Evolutionary conservation across 208 protist species (phyloP).

Genomic region (Herpetomonas tarakana): DNA sequence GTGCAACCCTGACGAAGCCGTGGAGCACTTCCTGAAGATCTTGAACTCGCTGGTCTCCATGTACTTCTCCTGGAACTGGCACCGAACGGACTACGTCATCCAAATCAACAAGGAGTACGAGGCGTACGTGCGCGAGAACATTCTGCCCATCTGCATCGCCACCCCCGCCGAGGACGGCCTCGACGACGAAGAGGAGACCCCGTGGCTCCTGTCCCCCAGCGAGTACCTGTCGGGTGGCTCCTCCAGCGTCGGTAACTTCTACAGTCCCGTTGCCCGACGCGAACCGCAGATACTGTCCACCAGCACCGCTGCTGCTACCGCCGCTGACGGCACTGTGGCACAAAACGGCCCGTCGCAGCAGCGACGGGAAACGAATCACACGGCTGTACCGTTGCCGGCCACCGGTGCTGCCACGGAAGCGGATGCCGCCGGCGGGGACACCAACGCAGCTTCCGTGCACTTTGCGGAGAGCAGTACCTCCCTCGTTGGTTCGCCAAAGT

Average conservation of each 20-base stretch:
- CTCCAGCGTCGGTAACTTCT: constrained; percentile 7
- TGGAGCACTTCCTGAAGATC: constrained; percentile 74
- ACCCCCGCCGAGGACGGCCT: constrained; percentile 49
- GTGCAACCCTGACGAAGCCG: constrained; percentile 47
- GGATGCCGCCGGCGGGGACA: background rate
- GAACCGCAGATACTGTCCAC: background rate
- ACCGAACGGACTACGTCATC: constrained; percentile 74
- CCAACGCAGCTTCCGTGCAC: background rate
- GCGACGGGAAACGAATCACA: background rate
- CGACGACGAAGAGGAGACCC: constrained; percentile 43
- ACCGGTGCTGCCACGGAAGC: background rate
- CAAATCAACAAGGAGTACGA: constrained; percentile 86
- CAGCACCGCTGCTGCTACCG: no score
- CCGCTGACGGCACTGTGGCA: no score
- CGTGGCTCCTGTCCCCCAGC: constrained; percentile 31
- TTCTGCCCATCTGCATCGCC: constrained; percentile 66
- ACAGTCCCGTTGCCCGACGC: background rate
- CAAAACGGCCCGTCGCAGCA: no score
- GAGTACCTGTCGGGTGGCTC: constrained; percentile 11
- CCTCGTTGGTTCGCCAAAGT: background rate
- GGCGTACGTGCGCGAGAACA: constrained; percentile 55
- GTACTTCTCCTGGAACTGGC: constrained; percentile 91
- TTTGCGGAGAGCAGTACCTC: background rate
- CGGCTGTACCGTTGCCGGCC: no score
- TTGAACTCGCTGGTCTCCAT: constrained; percentile 75